Evolutionary conservation across 306 rosid genomes (phyloP), one percentile per base, ranked within the genome.

Genomic region (Gastrolobium villosum): DNA sequence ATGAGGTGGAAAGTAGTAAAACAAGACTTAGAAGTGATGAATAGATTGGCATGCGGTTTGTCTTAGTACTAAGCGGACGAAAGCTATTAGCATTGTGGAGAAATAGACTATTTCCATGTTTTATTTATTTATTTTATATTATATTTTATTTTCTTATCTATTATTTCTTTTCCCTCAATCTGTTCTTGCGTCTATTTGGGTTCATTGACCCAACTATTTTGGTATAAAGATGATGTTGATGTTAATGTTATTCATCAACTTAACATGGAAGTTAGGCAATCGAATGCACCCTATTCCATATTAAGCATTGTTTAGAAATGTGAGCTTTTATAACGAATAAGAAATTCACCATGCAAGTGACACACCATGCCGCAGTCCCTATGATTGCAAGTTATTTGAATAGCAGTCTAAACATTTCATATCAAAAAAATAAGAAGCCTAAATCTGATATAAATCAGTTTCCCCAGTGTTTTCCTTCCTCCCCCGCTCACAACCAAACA

Each of bases 361-460:
- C 26, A 5, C 64, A 35, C 26, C 49, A 46, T 46, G 53, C 74
- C 40, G 11, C 43, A 72, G 52, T 79, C 64, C 37, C 15, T 8
- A 6, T 4, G 43, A 26, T 40, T 31, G 31, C 52, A 61, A 37
- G 69, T 56, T 45, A 59, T 39, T 10, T 66, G 44, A 59, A 63
- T n/a, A 39, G 45, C 40, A 31, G n/a, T 28, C 7, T 59, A 53
- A 72, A 72, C 34, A 60, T 26, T 44, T 43, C 14, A 41, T 35
- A 13, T 35, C 43, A 14, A 49, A 36, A 13, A 15, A 62, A 75
- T 61, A 49, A 15, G 50, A 13, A 57, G 50, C 35, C 78, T 57
- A 61, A 64, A 55, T 32, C 13, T 55, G 50, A 36, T 76, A 50
- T 40, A 26, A 54, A 81, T 61, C 72, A 49, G 70, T 48, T 61